These are phyloP conservation scores for Suillus fuscotomentosus DNA, from an alignment of 768 basidiomycete species.

Conservation along the genomic window DNA sequence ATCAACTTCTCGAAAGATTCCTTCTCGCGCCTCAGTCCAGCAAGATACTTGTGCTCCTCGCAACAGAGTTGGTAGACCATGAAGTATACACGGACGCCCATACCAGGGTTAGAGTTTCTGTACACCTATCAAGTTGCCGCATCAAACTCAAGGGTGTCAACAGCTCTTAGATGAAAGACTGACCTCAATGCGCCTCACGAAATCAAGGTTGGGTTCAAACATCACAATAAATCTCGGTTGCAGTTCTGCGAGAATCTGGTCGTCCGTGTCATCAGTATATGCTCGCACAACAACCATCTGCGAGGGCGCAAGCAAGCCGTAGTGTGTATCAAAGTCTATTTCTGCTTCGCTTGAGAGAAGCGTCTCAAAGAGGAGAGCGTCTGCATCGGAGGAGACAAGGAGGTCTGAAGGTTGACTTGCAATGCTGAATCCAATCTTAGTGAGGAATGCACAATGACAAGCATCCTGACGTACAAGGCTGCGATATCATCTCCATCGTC, in stretches of 20 bases:
- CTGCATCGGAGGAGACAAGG: slow-evolving; percentile 14
- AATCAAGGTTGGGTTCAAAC: slow-evolving; percentile 94
- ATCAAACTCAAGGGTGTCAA: background rate
- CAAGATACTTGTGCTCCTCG: slow-evolving; percentile 95
- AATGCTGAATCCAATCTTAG: slow-evolving; percentile 11
- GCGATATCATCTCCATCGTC: slow-evolving; percentile 43
- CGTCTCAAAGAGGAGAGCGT: slow-evolving; percentile 22
- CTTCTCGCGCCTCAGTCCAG: slow-evolving; percentile 86
- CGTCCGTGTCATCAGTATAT: slow-evolving; percentile 92
- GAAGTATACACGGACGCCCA: slow-evolving; percentile 89
- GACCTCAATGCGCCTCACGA: slow-evolving; percentile 89
- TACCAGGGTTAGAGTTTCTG: slow-evolving; percentile 76
- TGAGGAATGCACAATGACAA: background rate
- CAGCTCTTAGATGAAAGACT: slow-evolving; percentile 15
- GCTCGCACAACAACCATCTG: slow-evolving; percentile 83
- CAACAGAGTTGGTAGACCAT: slow-evolving; percentile 90
- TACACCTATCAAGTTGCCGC: slow-evolving; percentile 61
- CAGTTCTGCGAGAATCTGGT: slow-evolving; percentile 82
- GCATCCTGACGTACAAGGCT: slow-evolving; percentile 48
- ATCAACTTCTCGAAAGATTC: slow-evolving; percentile 92
- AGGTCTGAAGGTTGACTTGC: slow-evolving; percentile 20
- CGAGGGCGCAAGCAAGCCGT: slow-evolving; percentile 75
- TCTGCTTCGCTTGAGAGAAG: slow-evolving; percentile 35
- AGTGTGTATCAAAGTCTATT: slow-evolving; percentile 70
- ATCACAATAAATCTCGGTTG: slow-evolving; percentile 91